Evolutionary conservation across 208 protist genomes (phyloP).

Genomic region (Leptomonas pyrrhocoris): DNA sequence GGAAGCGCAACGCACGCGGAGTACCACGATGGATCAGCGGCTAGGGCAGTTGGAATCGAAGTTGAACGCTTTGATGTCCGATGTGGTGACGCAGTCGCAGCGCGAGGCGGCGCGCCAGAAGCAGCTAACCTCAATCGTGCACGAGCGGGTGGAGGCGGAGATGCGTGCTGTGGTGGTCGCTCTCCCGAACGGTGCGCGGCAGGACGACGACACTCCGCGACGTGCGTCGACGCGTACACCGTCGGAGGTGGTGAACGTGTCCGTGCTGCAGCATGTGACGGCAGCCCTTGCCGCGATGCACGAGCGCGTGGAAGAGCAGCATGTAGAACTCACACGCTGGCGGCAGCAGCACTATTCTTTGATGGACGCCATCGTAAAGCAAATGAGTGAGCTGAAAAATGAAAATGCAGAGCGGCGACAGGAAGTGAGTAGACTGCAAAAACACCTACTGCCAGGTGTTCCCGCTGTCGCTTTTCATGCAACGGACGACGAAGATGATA

Average conservation of each 20-base stretch:
- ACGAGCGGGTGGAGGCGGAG: constrained; percentile 6
- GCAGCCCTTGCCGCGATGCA: constrained; percentile 36
- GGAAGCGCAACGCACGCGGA: constrained; percentile 30
- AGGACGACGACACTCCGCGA: background rate
- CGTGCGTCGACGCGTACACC: background rate
- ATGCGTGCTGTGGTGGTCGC: background rate
- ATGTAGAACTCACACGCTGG: constrained; percentile 26
- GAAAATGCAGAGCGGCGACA: constrained; percentile 18
- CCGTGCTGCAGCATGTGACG: constrained; percentile 34
- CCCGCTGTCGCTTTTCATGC: background rate
- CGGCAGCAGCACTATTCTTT: constrained; percentile 33
- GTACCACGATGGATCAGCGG: constrained; percentile 28
- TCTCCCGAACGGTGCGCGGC: background rate
- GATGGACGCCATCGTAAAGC: constrained; percentile 32
- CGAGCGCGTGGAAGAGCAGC: constrained; percentile 39
- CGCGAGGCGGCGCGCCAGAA: constrained; percentile 1
- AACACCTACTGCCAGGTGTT: background rate
- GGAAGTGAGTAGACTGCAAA: constrained; percentile 12
- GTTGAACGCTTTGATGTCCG: constrained; percentile 44
- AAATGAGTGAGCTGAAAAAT: constrained; percentile 27
- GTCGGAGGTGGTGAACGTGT: background rate
- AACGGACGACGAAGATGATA: background rate
- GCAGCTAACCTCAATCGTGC: constrained; percentile 1
- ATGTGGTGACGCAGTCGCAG: constrained; percentile 37
- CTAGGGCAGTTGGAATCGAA: constrained; percentile 40